Conservation (phyloP, 805 yeast genomes). For the Jamesozyma lodderae region DNA sequence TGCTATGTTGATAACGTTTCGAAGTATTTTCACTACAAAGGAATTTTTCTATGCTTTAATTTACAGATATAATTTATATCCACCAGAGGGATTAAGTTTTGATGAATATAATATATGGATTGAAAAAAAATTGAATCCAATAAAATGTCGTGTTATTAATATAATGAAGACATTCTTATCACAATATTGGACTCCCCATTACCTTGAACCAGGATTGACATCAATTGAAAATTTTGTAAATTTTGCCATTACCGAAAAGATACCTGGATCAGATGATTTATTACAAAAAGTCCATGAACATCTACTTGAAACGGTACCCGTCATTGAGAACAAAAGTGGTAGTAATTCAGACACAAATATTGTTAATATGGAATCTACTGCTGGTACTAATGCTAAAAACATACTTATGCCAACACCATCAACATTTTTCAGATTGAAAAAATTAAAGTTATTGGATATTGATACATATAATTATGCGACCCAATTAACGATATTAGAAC, state of each 20-base stretch:
- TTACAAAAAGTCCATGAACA: constrained; percentile 32
- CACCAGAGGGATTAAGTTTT: constrained; percentile 81
- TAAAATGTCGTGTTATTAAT: constrained; percentile 55
- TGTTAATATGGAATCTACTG: background rate
- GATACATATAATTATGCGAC: constrained; percentile 72
- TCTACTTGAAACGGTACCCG: constrained; percentile 29
- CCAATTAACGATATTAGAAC: constrained; percentile 76
- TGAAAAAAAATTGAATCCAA: constrained; percentile 57
- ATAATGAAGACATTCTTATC: constrained; percentile 59
- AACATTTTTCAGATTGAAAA: constrained; percentile 25
- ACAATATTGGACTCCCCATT: constrained; percentile 60
- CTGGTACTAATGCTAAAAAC: background rate
- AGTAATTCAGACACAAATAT: background rate
- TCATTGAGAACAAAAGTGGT: background rate
- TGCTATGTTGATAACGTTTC: constrained; percentile 64
- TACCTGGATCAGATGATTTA: constrained; percentile 37
- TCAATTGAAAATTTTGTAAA: constrained; percentile 35
- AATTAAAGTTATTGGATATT: constrained; percentile 51
- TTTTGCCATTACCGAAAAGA: constrained; percentile 33
- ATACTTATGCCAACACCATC: constrained; percentile 4
- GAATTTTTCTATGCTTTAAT: constrained; percentile 53
- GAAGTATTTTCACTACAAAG: constrained; percentile 60
- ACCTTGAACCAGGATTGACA: constrained; percentile 39
- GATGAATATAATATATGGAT: constrained; percentile 77
- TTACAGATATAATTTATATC: constrained; percentile 56